A percentile compares a stretch with the other conserved stretches of the same genome.
Conservation (phyloP, 2,329 filamentous ascomycete genomes). For the Helotiales sp. region DNA sequence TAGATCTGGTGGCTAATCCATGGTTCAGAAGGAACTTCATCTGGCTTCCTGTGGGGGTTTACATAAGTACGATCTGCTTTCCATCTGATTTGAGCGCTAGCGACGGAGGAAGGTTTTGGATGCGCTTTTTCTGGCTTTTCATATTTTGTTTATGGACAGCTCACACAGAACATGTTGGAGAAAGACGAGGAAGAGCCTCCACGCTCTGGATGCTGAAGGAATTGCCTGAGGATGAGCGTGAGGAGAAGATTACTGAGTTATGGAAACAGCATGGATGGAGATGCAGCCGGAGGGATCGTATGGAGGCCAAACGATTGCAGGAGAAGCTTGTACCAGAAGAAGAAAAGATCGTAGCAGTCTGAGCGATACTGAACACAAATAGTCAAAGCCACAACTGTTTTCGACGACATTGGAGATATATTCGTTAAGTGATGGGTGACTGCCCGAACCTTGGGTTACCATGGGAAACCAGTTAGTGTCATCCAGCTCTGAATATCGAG, state of each 20-base stretch:
- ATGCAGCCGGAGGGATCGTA: not conserved
- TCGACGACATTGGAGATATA: no score
- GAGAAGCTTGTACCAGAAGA: not conserved
- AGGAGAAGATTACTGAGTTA: not conserved
- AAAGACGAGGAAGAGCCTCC: not conserved
- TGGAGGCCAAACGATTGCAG: not conserved
- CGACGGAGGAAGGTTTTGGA: no score
- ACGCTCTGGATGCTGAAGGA: not conserved
- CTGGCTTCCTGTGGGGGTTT: not conserved
- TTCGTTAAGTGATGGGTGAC: no score
- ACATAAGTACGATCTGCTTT: no score
- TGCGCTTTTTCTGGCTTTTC: not conserved
- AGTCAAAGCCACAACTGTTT: no score
- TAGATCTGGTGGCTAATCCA: not conserved
- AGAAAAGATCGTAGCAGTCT: not conserved
- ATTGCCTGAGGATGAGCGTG: not conserved
- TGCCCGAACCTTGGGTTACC: no score
- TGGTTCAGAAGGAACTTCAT: not conserved
- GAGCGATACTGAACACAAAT: not conserved
- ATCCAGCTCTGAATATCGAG: no score
- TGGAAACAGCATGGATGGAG: not conserved
- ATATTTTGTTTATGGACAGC: not conserved
- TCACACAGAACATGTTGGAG: not conserved
- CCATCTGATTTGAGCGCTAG: no score
- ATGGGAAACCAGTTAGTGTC: no score